A percentile compares a stretch with the other conserved stretches of the same genome.
Conservation (phyloP, 1,284 basidiomycete genomes). For the Ganoderma resinaceum region DNA sequence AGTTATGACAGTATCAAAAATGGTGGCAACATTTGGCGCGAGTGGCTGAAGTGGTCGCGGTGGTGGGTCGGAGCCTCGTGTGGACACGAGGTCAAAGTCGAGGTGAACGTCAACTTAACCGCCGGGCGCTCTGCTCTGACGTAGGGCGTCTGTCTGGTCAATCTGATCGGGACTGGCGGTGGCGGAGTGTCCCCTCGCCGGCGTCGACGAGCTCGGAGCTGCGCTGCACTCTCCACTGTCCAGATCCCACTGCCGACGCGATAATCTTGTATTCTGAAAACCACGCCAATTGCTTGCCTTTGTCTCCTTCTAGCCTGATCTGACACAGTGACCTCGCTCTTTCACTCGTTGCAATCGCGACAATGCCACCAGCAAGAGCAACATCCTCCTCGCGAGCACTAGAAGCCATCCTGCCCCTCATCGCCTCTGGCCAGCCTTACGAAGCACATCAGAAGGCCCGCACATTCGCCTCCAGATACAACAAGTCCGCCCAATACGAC, state of each 20-base stretch:
- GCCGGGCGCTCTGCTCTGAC: not conserved
- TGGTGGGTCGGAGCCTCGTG: not conserved
- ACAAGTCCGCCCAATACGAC: slow-evolving; percentile 78
- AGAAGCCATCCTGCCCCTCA: slow-evolving; percentile 78
- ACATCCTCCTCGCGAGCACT: slow-evolving; percentile 68
- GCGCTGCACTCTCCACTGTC: not conserved
- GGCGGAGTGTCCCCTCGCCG: too few relatives aligned
- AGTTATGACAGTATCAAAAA: not conserved
- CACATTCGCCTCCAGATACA: slow-evolving; percentile 89
- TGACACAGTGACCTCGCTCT: not conserved
- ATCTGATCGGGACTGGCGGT: slow-evolving; percentile 9
- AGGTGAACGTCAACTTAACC: slow-evolving; percentile 1
- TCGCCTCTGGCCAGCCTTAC: slow-evolving; percentile 76
- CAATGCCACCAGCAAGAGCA: slow-evolving; percentile 36
- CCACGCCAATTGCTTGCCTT: not conserved
- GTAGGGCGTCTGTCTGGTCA: not conserved
- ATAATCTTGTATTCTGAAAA: slow-evolving; percentile 1
- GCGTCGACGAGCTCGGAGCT: not conserved
- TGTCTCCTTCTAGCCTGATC: not conserved
- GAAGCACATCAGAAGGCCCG: slow-evolving; percentile 95
- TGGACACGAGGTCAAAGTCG: slow-evolving; percentile 1
- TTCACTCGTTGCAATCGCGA: slow-evolving; percentile 1
- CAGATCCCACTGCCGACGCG: slow-evolving; percentile 1
- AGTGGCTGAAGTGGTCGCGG: not conserved
- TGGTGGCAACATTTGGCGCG: not conserved